Percentiles rank a stretch among this genome's conserved stretches.
Evolutionary conservation across 2,329 filamentous ascomycete genomes (phyloP).

Genomic region (Beauveria rudraprayagi): DNA sequence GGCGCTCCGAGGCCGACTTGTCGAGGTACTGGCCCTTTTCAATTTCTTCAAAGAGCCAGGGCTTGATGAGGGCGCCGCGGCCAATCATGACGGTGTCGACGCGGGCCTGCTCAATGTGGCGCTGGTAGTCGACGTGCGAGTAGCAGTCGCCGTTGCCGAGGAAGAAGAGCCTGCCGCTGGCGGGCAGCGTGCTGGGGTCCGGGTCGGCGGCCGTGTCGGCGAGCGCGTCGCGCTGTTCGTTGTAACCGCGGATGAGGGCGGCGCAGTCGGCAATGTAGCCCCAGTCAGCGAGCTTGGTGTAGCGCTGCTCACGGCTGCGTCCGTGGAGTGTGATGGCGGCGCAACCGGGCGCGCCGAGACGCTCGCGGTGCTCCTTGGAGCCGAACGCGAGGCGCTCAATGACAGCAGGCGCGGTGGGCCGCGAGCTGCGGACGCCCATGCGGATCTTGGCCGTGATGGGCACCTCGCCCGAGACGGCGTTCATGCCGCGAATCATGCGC

Average conservation of each 20-base stretch:
- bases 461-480: slow-evolving; percentile 78
- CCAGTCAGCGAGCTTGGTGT: slow-evolving; percentile 91
- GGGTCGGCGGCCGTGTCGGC: slow-evolving; percentile 72
- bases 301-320: slow-evolving; percentile 86
- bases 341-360: slow-evolving; percentile 70
- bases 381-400: slow-evolving; percentile 79
- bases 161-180: slow-evolving; percentile 67
- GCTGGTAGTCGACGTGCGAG: slow-evolving; percentile 80
- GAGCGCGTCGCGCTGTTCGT: slow-evolving; percentile 55
- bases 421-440: slow-evolving; percentile 75
- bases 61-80: slow-evolving; percentile 93
- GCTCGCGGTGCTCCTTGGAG: slow-evolving; percentile 59
- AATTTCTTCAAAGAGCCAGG: slow-evolving; percentile 98
- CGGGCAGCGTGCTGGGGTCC: slow-evolving; percentile 64
- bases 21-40: slow-evolving; percentile 86
- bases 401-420: slow-evolving; percentile 71
- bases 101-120: slow-evolving; percentile 65
- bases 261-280: slow-evolving; percentile 86
- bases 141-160: slow-evolving; percentile 95
- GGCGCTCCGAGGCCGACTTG: slow-evolving; percentile 81
- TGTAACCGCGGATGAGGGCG: slow-evolving; percentile 72
- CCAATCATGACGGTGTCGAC: slow-evolving; percentile 96
- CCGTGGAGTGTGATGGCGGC: slow-evolving; percentile 96
- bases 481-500: slow-evolving; percentile 95
- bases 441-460: slow-evolving; percentile 94